These are phyloP conservation scores for Citrus maxima DNA, from an alignment of 345 rosid genomes.

Conservation along the genomic window DNA sequence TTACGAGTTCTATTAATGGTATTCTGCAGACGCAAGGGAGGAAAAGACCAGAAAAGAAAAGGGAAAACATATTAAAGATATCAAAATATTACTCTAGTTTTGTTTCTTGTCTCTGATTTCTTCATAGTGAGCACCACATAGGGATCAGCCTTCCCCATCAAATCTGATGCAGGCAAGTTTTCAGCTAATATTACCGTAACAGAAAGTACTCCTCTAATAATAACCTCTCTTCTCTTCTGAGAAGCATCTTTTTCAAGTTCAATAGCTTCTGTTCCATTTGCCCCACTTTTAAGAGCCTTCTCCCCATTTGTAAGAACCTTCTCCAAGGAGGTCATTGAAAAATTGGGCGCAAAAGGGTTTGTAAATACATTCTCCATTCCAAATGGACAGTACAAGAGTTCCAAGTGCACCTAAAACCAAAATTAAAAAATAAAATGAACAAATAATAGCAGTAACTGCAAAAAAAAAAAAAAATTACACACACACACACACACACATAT, in stretches of 20 bases:
- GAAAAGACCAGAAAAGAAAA: neutral
- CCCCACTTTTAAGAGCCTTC: slow-evolving; percentile 69
- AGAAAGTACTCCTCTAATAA: slow-evolving; percentile 88
- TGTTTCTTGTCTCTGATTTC: slow-evolving; percentile 69
- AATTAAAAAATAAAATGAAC: neutral
- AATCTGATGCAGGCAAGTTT: slow-evolving; percentile 73
- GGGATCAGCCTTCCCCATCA: slow-evolving; percentile 98
- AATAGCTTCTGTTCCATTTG: slow-evolving; percentile 40
- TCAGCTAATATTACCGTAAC: slow-evolving; percentile 93
- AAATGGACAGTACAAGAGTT: slow-evolving; percentile 82
- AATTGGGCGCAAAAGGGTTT: slow-evolving; percentile 55
- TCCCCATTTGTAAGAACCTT: slow-evolving; percentile 81
- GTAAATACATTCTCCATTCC: slow-evolving; percentile 58
- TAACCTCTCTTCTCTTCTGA: slow-evolving; percentile 71
- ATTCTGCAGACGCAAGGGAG: neutral
- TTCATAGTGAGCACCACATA: slow-evolving; percentile 83
- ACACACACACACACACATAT: too few species aligned
- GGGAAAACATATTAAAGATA: neutral
- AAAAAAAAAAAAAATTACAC: neutral
- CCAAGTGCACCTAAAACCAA: slow-evolving; percentile 80
- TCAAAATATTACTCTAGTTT: slow-evolving; percentile 62
- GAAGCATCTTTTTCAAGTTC: slow-evolving; percentile 46
- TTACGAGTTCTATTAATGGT: neutral
- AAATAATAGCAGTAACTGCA: neutral
- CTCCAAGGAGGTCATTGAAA: slow-evolving; percentile 87